Evolutionary conservation across 768 basidiomycete species (phyloP), one percentile per base, ranked within the genome.

Genomic region (Mrakia gelida): DNA sequence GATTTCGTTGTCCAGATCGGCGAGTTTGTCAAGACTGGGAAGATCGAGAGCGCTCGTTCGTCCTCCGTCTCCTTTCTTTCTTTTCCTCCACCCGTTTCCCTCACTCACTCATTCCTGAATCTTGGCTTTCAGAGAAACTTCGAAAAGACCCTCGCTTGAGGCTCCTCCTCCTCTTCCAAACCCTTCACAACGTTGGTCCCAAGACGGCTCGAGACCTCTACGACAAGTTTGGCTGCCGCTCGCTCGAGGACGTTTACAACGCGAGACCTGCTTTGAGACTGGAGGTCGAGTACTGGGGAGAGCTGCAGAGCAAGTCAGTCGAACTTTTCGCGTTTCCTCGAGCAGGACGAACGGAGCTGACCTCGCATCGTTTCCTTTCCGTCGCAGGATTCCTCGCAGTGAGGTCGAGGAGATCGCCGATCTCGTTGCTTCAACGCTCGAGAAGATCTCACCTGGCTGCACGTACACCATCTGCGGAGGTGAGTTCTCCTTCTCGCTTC

Each of bases 321-420:
- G 45, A 11, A 13, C 26, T 38, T 52, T 28, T 10, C 45, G 45
- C 68, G 15, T 30, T 45, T 2, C 11, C 38, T 43, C 43, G 18
- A 23, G 71, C 49, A 13, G 32, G 16, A 5, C 34, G 30, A 45
- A 52, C 78, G 71, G 75, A 75, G 28, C 56, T 54, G 75, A 79
- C n/a, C 38, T 76, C 32, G 38, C 8, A 32, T 70, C 21, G 67
- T 16, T 71, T 59, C 56, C 62, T 34, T 56, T 3, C 23, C 4
- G n/a, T 52, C 10, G n/a, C 76, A 91, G 89, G 82, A 94, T 96
- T 52, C 86, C 92, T 0, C 86, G 93, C 10, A 85, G 84, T 0
- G 93, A 97, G 83, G 92, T 92, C 0, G 90, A 93, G 77, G 89
- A 91, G 80, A 94, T 96, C 77, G 88, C 89, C n/a, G 81, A 81